phyloP scores from a whole-genome alignment of 2,329 filamentous ascomycete species.

The Lecanicillium sp. region DNA sequence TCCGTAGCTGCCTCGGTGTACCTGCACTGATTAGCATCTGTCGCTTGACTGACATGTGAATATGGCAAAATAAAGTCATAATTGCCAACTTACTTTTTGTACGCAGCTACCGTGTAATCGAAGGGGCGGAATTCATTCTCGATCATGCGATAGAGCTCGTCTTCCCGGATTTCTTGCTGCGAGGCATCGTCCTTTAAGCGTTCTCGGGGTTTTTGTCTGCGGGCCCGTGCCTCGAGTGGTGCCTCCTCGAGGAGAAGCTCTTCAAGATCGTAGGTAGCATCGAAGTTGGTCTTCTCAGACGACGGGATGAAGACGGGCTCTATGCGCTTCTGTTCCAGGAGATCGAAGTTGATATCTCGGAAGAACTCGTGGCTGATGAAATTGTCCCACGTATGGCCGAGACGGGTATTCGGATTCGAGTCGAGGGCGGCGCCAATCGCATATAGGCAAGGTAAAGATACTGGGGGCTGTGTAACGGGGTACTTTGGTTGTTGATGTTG shows the following conservation, averaged over 20 bases:
- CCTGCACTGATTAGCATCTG: neutral
- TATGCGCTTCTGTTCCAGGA: slow-evolving; percentile 78
- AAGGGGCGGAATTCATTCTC: slow-evolving; percentile 92
- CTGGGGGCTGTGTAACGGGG: slow-evolving; percentile 86
- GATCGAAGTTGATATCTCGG: slow-evolving; percentile 73
- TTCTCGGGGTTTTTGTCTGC: slow-evolving; percentile 89
- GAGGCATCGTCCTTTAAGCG: slow-evolving; percentile 90
- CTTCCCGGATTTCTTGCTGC: slow-evolving; percentile 87
- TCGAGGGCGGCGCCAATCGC: slow-evolving; percentile 81
- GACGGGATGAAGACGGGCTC: slow-evolving; percentile 89
- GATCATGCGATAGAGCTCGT: slow-evolving; percentile 90
- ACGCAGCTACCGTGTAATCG: slow-evolving; percentile 82
- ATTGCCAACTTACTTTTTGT: slow-evolving; percentile 60
- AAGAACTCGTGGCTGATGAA: slow-evolving; percentile 92
- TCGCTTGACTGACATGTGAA: neutral
- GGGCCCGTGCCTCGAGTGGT: slow-evolving; percentile 83
- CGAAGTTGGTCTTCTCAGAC: slow-evolving; percentile 97
- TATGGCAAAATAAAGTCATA: slow-evolving; percentile 20
- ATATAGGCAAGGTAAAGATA: slow-evolving; percentile 81
- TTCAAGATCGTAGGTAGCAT: slow-evolving; percentile 95
- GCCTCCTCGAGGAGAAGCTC: slow-evolving; percentile 91
- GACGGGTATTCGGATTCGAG: slow-evolving; percentile 69
- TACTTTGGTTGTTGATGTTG: slow-evolving; percentile 71
- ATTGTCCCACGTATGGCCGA: slow-evolving; percentile 80
- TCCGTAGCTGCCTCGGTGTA: slow-evolving; percentile 10